These are phyloP conservation scores for Sclerotinia trifoliorum DNA, from an alignment of 2,329 filamentous ascomycete species.

Conservation along the genomic window DNA sequence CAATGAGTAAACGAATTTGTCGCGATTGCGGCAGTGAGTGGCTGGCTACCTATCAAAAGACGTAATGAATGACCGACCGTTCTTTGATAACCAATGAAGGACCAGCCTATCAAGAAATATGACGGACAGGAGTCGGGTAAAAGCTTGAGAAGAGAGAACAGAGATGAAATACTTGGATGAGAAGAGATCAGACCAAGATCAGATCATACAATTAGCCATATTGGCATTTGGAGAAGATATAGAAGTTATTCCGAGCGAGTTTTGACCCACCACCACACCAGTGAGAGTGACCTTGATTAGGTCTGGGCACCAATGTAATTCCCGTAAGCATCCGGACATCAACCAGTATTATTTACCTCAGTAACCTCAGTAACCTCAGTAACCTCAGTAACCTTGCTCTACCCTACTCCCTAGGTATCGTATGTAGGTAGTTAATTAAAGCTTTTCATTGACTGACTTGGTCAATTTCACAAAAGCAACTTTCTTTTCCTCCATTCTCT, in stretches of 20 bases:
- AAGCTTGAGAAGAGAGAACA: constrained; percentile 6
- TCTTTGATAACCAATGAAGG: constrained; percentile 14
- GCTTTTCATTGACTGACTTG: not conserved
- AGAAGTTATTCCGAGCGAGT: not conserved
- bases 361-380: no score
- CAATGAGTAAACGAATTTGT: not conserved
- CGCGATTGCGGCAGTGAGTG: not conserved
- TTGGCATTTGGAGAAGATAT: not conserved
- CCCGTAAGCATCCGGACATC: not conserved
- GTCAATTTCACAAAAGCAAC: not conserved
- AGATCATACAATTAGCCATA: not conserved
- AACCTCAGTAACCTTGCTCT: no score
- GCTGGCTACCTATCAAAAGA: not conserved
- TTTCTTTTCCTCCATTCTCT: not conserved
- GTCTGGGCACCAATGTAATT: not conserved
- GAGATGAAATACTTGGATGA: constrained; percentile 3
- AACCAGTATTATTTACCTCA: not conserved
- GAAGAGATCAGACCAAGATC: not conserved
- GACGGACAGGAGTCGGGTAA: not conserved
- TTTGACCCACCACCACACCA: not conserved
- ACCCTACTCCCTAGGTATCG: no score
- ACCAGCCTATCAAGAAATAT: not conserved
- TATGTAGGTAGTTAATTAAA: not conserved
- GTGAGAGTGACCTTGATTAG: no score
- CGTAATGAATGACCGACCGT: not conserved